These are phyloP conservation scores for Cucurbitaria berberidis DNA, from an alignment of 2,329 filamentous ascomycete species.

Conservation along the genomic window DNA sequence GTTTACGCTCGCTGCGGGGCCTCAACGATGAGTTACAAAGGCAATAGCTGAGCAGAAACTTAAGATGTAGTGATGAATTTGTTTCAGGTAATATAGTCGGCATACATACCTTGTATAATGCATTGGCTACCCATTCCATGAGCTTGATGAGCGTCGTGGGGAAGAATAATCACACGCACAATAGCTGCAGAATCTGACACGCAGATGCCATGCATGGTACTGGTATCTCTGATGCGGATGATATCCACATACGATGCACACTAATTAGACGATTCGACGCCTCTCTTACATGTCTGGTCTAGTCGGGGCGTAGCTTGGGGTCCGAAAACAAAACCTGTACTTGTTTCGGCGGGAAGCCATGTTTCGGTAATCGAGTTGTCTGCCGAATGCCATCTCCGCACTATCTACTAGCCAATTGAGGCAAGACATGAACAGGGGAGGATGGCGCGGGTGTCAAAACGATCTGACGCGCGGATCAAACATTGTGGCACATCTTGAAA, in stretches of 20 bases:
- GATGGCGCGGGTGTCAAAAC: not conserved
- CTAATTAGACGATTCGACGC: not conserved
- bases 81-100: too few relatives aligned
- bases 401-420: not conserved
- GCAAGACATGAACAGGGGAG: not conserved
- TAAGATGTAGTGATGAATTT: too few relatives aligned
- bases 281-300: not conserved
- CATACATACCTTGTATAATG: too few relatives aligned
- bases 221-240: not conserved
- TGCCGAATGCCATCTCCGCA: not conserved
- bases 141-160: not conserved
- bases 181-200: not conserved
- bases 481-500: slow-evolving; percentile 1
- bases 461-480: slow-evolving; percentile 9
- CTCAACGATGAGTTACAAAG: too few relatives aligned
- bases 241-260: not conserved
- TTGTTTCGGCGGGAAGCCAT: not conserved
- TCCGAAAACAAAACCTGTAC: not conserved
- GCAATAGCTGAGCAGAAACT: too few relatives aligned
- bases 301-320: not conserved
- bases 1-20: not conserved
- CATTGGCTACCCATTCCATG: not conserved
- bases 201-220: not conserved
- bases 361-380: not conserved
- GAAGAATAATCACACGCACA: not conserved